Evolutionary conservation across 1,284 basidiomycete species (phyloP).

Genomic region (Mycosarcoma maydis): DNA sequence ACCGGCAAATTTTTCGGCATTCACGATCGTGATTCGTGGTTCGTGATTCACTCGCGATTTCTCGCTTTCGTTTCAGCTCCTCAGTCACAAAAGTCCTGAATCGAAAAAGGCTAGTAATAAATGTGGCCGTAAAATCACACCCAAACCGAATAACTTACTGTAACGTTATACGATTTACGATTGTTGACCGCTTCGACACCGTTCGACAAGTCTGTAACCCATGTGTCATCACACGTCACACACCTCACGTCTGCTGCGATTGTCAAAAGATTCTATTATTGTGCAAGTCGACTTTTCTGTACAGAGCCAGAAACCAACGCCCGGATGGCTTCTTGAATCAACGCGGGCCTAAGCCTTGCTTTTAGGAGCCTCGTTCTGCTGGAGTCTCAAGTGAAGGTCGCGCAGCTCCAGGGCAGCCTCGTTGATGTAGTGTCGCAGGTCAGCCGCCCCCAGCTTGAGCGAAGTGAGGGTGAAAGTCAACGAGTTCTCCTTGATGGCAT

Average conservation of each 20-base stretch:
- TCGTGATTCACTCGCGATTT: no score
- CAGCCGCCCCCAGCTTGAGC: slow-evolving; percentile 73
- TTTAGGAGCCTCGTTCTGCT: slow-evolving; percentile 40
- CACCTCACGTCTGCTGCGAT: neutral
- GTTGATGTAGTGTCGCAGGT: slow-evolving; percentile 67
- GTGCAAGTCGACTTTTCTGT: neutral
- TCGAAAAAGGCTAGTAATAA: neutral
- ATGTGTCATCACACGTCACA: neutral
- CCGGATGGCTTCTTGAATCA: no score
- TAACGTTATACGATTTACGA: no score
- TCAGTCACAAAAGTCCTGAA: no score
- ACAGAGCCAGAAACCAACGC: neutral
- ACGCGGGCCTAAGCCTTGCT: slow-evolving; percentile 8
- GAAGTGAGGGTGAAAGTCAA: slow-evolving; percentile 94
- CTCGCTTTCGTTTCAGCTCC: no score
- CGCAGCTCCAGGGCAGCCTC: slow-evolving; percentile 66
- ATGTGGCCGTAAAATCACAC: neutral
- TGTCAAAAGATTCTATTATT: slow-evolving; percentile 4
- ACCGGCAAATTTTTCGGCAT: slow-evolving; percentile 19
- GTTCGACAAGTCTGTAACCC: no score
- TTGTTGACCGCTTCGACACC: no score
- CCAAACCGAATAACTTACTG: no score
- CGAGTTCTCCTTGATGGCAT: slow-evolving; percentile 86
- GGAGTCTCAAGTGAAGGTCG: slow-evolving; percentile 60
- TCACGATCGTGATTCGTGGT: no score